Evolutionary conservation across 805 yeast genomes (phyloP), one percentile per base, ranked within the genome.

Genomic region (Clavispora phyllophila): DNA sequence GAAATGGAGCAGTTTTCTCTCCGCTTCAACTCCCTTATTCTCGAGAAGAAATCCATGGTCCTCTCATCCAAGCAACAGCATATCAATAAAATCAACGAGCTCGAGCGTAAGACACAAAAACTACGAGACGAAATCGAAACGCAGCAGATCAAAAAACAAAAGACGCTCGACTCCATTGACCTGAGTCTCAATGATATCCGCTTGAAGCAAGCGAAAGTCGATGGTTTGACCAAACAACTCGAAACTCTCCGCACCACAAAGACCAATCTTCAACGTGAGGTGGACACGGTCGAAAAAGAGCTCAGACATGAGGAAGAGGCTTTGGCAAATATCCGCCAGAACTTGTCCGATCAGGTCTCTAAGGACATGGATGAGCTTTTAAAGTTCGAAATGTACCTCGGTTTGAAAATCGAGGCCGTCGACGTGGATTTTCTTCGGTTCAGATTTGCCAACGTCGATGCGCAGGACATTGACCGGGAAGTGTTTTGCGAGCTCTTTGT

Each of bases 351-450:
- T 9, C 86, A 82, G 52, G 62, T 71, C 7, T 63, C 62, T 23
- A 64, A 63, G 32, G 79, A 80, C 44, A 61, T 63, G 13, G 79
- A 79, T 0, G 87, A 82, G 53, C 62, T 78, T 32, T 43, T 61
- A 14, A 65, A 72, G 32, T 78, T 73, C 59, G 85, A 82, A 46
- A 58, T 65, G 29, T 61, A 78, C 38, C 61, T 81, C 35, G 87
- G 88, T 1, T 55, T 82, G 43, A 63, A 64, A 27, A 71, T 82
- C 15, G 78, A 75, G 42, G 80, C 79, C 3, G 58, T 76, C 1
- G 59, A 63, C 15, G 72, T 69, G 7, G 78, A 74, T 41, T 49
- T 70, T 26, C 55, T 82, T 35, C 62, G 60, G 44, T 77, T 82
- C 51, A 60, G 65, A 3, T 82, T 81, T 52, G 57, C 56, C 1